Base-by-base conservation (phyloP, 768 basidiomycete genomes). In the Leccinellum albellum region DNA sequence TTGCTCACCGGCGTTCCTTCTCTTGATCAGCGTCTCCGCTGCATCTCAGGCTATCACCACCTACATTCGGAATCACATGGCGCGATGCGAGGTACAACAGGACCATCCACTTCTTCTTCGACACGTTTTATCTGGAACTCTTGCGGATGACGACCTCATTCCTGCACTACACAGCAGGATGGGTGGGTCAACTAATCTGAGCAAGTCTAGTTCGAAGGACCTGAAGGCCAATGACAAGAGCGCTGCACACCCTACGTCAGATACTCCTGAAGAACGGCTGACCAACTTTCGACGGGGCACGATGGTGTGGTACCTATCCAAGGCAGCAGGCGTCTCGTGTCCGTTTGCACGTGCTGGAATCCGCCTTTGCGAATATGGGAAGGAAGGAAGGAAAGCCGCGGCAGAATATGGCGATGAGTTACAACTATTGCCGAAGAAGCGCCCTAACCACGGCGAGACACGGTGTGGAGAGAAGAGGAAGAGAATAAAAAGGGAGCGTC, bases 21-120 rank as follows among this genome's bases (percentile, higher is more conserved):
- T 32, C 49, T 26, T 40, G 21, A 48, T 55, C 57, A 91, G 89
- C 67, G 79, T 83, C 44, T 89, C 88, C 47, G 89, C 89, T 54
- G 89, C 89, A 14, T 84, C 84, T 42, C 89, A 91, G 71, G 87
- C 89, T 13, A 88, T 91, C 64, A 89, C 89, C 4, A 88, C 87
- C n/a, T 91, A 88, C 68, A 85, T 91, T 64, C 84, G 89, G 50
- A 78, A 79, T 57, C 89, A 91, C 66, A 78, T 86, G 60, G 75
- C 82, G 46, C 86, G 89, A 50, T 90, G 88, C 61, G 86, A 89
- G 51, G 71, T 70, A 6, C 82, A 89, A 58, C 81, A 87, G 62
- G 87, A 89, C 66, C 82, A 85, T 44, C 88, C 89, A 3, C 81
- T 91, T 10, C 82, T 91, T 37, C 78, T 89, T 32, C 84, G 84